A percentile compares a stretch with the other conserved stretches of the same genome.
Conservation (phyloP, 495 filamentous ascomycete genomes). For the Opeltia flavorubescens region DNA sequence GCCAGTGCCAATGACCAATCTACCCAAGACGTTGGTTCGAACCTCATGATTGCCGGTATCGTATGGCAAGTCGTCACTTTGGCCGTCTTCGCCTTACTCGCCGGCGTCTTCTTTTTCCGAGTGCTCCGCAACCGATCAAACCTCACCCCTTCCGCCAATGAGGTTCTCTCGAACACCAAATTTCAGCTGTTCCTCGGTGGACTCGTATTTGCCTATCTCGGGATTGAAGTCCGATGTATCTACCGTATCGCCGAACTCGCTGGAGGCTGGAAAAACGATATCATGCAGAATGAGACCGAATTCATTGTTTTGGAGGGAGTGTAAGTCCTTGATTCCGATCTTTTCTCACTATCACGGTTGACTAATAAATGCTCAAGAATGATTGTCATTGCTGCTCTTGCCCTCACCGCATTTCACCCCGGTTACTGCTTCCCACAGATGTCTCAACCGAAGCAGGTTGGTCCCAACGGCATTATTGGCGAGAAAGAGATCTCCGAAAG, state of each 20-base stretch:
- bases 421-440: slow-evolving; percentile 33
- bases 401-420: slow-evolving; percentile 36
- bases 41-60: slow-evolving; percentile 60
- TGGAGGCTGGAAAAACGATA: slow-evolving; percentile 50
- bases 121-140: slow-evolving; percentile 1
- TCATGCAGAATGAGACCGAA: slow-evolving; percentile 52
- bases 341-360: not conserved
- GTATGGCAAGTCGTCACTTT: slow-evolving; percentile 54
- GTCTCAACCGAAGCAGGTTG: slow-evolving; percentile 4
- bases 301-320: slow-evolving; percentile 50
- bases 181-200: slow-evolving; percentile 39
- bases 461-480: not conserved
- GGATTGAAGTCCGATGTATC: slow-evolving; percentile 51
- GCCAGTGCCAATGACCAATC: slow-evolving; percentile 25
- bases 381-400: slow-evolving; percentile 30
- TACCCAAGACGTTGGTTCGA: slow-evolving; percentile 33
- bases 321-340: slow-evolving; percentile 19
- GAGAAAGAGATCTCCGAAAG: not conserved
- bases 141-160: slow-evolving; percentile 15
- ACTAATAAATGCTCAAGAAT: slow-evolving; percentile 16
- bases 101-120: slow-evolving; percentile 7
- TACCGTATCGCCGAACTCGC: slow-evolving; percentile 57
- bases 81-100: slow-evolving; percentile 31
- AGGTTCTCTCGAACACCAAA: slow-evolving; percentile 23
- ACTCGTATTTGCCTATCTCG: slow-evolving; percentile 40